Evolutionary conservation across 129 eudicot genomes (phyloP), one percentile per base, ranked within the genome.

Genomic region (Logfia minima): DNA sequence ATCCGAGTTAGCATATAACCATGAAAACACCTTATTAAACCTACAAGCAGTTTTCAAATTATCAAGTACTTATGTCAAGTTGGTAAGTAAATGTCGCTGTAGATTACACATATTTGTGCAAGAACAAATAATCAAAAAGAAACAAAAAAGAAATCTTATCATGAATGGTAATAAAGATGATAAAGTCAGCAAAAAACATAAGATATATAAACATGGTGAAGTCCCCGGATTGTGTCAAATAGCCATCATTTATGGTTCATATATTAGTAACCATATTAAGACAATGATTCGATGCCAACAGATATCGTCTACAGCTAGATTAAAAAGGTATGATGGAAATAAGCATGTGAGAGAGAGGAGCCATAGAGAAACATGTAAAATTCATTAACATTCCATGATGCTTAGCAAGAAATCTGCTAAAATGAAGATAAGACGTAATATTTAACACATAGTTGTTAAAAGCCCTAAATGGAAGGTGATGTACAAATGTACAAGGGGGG

Each of bases 1-100:
- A 68, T 68, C 60, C 45, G 24, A 31, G 14, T 68, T 26, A 69
- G 35, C 61, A 68, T 39, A 34, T 41, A 77, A 45, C 55, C 24
- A 29, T 77, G 66, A 26, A 26, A 26, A 26, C 3, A 26, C 29
- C 29, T 26, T 26, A 26, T 18, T 51, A 76, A 28, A 2, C 29
- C 24, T 13, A 65, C 72, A 76, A 29, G 34, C 5, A 66, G 34
- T 32, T 51, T 32, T 48, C 68, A 23, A n/a, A 29, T 66, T 76
- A 2, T 63, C 63, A 76, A 10, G 53, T 16, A 28, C 13, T 66
- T 72, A 23, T 65, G 65, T 22, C 80, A 65, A 3, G 53, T 7
- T 31, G 53, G 66, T 52, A 52, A 4, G 6, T 13, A 51, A 19
- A 17, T 23, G 17, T 64, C 48, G 8, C 16, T 43, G 13, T 28